These are phyloP conservation scores for Ceratocystis alfenasii DNA, from an alignment of 2,329 filamentous ascomycete species.

Conservation along the genomic window DNA sequence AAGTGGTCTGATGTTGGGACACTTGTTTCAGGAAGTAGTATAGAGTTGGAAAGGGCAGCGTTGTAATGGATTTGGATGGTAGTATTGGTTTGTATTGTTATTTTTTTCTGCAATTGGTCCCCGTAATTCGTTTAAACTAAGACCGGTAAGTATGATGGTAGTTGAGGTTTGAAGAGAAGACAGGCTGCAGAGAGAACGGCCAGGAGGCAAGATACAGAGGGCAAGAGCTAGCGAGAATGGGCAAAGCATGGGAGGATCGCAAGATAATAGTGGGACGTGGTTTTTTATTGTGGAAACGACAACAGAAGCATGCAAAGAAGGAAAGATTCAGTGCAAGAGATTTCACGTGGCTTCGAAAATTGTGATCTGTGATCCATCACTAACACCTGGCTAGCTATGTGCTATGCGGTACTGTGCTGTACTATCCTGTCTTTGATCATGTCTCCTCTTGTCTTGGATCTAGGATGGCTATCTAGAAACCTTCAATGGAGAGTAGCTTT, in stretches of 20 bases:
- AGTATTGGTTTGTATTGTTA: not conserved
- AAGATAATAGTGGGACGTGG: too few species aligned
- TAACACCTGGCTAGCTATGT: not conserved
- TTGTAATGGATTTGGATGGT: constrained; percentile 6
- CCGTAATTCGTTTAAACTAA: not conserved
- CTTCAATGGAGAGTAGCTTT: not conserved
- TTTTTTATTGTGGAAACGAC: too few species aligned
- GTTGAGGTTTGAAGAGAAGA: not conserved
- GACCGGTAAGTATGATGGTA: not conserved
- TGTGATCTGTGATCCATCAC: too few species aligned
- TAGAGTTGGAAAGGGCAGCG: constrained; percentile 3
- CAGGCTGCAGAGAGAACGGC: not conserved
- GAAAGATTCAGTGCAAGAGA: too few species aligned
- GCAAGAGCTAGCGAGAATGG: not conserved
- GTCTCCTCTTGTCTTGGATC: not conserved
- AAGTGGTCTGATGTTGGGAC: constrained; percentile 7
- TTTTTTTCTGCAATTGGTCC: not conserved
- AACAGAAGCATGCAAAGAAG: too few species aligned
- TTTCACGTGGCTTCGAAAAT: too few species aligned
- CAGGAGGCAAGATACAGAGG: not conserved
- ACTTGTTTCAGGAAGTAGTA: constrained; percentile 1
- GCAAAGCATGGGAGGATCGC: too few species aligned
- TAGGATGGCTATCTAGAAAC: not conserved
- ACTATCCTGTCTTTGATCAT: not conserved
- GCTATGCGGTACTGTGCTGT: not conserved